Evolutionary conservation across 2,329 filamentous ascomycete species (phyloP), one percentile per base, ranked within the genome.

Genomic region (Lomentospora prolificans): DNA sequence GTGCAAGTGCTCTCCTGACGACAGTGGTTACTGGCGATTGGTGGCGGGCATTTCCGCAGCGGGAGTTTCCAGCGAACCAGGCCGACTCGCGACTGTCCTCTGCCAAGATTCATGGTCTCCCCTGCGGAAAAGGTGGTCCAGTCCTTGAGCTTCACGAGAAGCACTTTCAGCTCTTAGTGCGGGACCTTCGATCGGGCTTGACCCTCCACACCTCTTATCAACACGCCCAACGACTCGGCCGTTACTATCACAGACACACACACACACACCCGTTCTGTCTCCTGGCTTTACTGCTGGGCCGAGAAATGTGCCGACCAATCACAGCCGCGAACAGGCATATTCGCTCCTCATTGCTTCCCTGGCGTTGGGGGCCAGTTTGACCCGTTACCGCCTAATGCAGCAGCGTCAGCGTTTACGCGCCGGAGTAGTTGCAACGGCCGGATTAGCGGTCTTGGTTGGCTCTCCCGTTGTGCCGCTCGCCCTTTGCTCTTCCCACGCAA

Each of bases 381-480:
- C 44, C 44, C 44, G 44, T 19, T 22, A 48, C 44, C 44, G 44
- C 44, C 44, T 48, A 48, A 48, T 48, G 17, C 44, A 48, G 44
- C 44, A 48, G 22, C 12, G 10, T 48, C 44, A 48, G 44, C 44
- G 44, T 48, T 48, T 48, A 48, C 44, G 44, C 44, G 44, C 44
- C 44, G 17, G 30, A 48, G 44, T 8, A 46, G 19, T 24, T 48
- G 44, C 44, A 25, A 14, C 44, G 44, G 44, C 22, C 22, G 10
- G 44, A 22, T 14, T 17, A 22, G 44, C 44, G 6, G 24, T 48
- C 44, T 25, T 48, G 44, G 44, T 48, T 48, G 44, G 44, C 44
- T 22, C 44, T 22, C 44, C n/a, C 19, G 36, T 48, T 10, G 12
- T 48, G 17, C 44, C 44, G 44, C 44, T 48, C 44, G 3, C 41